Conservation (phyloP, 768 basidiomycete genomes). For the Tricholoma bakamatsutake region DNA sequence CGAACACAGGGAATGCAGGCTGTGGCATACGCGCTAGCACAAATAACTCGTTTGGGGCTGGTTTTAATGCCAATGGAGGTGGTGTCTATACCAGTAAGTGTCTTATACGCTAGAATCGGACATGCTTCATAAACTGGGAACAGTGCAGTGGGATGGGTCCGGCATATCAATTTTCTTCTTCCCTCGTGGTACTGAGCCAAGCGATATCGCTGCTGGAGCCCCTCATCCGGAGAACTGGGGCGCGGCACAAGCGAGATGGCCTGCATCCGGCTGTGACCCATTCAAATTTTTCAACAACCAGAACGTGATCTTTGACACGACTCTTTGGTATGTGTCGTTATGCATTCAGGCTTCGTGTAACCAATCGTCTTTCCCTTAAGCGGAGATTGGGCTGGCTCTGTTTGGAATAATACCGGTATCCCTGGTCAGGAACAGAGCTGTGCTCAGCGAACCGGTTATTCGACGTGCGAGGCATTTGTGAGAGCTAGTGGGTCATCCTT, state of each 20-base stretch:
- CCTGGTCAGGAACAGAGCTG: constrained; percentile 88
- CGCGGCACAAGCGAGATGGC: constrained; percentile 71
- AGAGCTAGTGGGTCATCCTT: constrained; percentile 65
- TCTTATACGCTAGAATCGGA: constrained; percentile 7
- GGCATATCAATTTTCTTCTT: constrained; percentile 86
- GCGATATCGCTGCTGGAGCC: constrained; percentile 66
- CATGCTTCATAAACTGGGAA: background rate
- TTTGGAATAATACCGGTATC: constrained; percentile 68
- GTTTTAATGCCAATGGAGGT: constrained; percentile 79
- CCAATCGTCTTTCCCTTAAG: constrained; percentile 26
- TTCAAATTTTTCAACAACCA: constrained; percentile 76
- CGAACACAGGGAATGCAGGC: constrained; percentile 67
- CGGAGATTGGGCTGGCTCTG: constrained; percentile 84
- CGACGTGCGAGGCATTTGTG: constrained; percentile 78
- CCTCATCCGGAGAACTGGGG: constrained; percentile 80
- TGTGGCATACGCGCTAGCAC: constrained; percentile 69
- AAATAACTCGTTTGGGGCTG: constrained; percentile 70
- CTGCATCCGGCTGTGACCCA: constrained; percentile 68
- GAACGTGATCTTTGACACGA: constrained; percentile 79
- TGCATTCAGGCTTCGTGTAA: background rate
- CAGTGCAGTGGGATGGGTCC: constrained; percentile 69
- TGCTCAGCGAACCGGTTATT: constrained; percentile 73
- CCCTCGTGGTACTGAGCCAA: constrained; percentile 63
- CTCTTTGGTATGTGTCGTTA: constrained; percentile 55
- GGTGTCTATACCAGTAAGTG: constrained; percentile 87